These are phyloP conservation scores for Diaporthe citri DNA, from an alignment of 2,329 filamentous ascomycete species.

Conservation along the genomic window DNA sequence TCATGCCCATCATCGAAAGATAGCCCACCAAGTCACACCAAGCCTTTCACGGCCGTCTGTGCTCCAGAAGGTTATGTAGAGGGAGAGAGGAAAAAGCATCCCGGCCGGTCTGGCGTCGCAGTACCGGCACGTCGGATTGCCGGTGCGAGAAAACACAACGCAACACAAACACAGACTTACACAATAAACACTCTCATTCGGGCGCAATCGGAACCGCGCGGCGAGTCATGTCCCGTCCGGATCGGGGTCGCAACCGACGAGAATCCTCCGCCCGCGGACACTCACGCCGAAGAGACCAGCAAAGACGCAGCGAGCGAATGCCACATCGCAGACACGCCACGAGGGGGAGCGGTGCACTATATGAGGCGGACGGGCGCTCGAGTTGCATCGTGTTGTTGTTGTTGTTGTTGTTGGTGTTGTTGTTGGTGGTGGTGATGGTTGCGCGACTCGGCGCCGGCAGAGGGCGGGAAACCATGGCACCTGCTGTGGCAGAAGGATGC, in stretches of 20 bases:
- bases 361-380: background rate
- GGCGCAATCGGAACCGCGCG: conserved; percentile 7
- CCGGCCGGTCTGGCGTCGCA: conserved; percentile 5
- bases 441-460: conserved; percentile 10
- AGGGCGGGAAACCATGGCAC: background rate
- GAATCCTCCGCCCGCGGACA: background rate
- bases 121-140: conserved; percentile 27
- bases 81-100: background rate
- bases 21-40: background rate
- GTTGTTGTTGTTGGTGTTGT: no score
- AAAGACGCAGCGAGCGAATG: conserved; percentile 3
- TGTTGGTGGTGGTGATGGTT: no score
- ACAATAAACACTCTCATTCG: background rate
- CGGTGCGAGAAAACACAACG: background rate
- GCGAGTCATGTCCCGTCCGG: conserved; percentile 18
- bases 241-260: background rate
- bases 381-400: background rate
- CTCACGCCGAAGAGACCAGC: background rate
- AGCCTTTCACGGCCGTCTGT: background rate
- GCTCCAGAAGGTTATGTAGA: conserved; percentile 3
- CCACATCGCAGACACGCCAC: background rate
- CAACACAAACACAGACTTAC: conserved; percentile 15
- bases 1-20: conserved; percentile 5
- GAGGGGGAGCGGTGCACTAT: background rate
- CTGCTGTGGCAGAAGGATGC: background rate